phyloP scores from a whole-genome alignment of 805 yeast species.

The Metschnikowia continentalis region DNA sequence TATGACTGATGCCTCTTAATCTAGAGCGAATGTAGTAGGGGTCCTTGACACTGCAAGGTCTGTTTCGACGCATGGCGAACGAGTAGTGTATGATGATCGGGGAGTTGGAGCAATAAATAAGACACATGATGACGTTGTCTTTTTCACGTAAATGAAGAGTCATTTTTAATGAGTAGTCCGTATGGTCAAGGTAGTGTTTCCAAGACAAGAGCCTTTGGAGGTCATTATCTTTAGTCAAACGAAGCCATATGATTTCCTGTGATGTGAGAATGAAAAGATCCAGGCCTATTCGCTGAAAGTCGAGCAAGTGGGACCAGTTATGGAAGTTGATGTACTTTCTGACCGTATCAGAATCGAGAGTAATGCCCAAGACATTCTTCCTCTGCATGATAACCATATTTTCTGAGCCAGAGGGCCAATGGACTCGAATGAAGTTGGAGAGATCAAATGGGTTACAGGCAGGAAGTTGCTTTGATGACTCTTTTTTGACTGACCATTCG shows the following conservation, averaged over 20 bases:
- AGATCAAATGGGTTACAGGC: slow-evolving; percentile 8
- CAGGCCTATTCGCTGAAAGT: slow-evolving; percentile 10
- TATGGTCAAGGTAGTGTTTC: slow-evolving; percentile 60
- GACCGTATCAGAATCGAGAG: not conserved
- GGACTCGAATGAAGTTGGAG: slow-evolving; percentile 11
- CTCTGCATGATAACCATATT: slow-evolving; percentile 6
- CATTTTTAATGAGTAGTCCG: slow-evolving; percentile 50
- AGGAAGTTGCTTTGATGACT: not conserved
- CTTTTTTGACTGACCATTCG: slow-evolving; percentile 4
- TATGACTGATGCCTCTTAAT: not conserved
- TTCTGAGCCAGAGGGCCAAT: slow-evolving; percentile 10
- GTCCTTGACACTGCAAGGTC: slow-evolving; percentile 37
- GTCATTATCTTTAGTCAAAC: slow-evolving; percentile 20
- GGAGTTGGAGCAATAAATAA: slow-evolving; percentile 28
- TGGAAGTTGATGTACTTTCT: slow-evolving; percentile 12
- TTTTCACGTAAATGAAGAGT: slow-evolving; percentile 18
- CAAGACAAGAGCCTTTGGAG: slow-evolving; percentile 57
- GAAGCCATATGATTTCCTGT: slow-evolving; percentile 57
- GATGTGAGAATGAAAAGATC: slow-evolving; percentile 59
- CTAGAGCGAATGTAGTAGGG: slow-evolving; percentile 21
- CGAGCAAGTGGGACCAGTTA: slow-evolving; percentile 16
- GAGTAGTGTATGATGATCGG: slow-evolving; percentile 32
- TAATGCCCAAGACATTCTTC: slow-evolving; percentile 6
- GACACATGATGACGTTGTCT: slow-evolving; percentile 9
- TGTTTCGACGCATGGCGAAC: slow-evolving; percentile 28